Evolutionary conservation across 371 early-diverging fungal species (phyloP), one percentile per base, ranked within the genome.

Genomic region (Nematocida sp.): DNA sequence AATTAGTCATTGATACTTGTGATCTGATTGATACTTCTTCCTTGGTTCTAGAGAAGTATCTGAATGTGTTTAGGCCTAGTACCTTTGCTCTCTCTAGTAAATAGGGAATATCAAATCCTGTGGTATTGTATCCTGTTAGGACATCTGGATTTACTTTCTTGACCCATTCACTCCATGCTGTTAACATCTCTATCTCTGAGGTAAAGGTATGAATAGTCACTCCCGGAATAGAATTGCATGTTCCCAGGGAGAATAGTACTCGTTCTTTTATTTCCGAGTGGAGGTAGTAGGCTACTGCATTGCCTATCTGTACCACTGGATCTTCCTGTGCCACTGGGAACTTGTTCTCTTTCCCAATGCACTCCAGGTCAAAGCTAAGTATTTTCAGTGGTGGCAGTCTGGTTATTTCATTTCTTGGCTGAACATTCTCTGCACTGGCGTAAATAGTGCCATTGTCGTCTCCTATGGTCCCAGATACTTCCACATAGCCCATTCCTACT

Each of bases 261-360:
- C 91, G 84, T 53, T 92, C 86, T 62, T 91, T 64, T 13, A 27
- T 29, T 2, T 2, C 34, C 7, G 13, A 61, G 85, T 87, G 90
- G 84, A 94, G 95, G 2, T 89, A 78, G 1, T 91, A 89, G 2
- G 93, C 88, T 40, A 95, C 87, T 58, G 77, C 81, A 52, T 90
- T 92, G 2, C 98, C 99, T 77, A 99, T 98, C 82, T 99, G 99
- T 76, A 98, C 98, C n/a, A 99, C 91, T 0, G 97, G 93, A 83
- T 98, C 99, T 1, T 86, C 74, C 49, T 87, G 81, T 11, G 99
- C 86, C 52, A 91, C 91, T 0, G 99, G 99, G 77, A 99, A 99
- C n/a, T 91, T 84, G 45, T 93, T 93, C 65, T 90, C 90, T 40
- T 93, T 85, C 23, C 96, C 95, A 41, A 92, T 89, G 79, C 96